Base-by-base conservation (phyloP, 257 asterid species). In the Misopates orontium region DNA sequence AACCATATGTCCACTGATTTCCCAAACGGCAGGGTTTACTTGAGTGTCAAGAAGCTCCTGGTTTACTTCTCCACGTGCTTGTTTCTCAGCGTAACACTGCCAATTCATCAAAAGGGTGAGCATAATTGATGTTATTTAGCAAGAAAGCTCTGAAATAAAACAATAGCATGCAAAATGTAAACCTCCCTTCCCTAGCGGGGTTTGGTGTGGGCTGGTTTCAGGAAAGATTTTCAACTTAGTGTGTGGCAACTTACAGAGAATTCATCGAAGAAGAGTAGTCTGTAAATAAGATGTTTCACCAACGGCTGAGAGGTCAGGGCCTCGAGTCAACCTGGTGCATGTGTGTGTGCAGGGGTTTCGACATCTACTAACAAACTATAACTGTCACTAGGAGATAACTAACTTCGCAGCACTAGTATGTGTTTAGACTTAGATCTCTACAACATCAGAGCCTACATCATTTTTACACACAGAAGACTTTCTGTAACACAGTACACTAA, bases 1-100 rank as follows among this genome's bases (percentile, higher is more conserved):
- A 64, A 88, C 88, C 73, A 86, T 88, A 56, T 88, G 95, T 13
- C 96, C 96, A 57, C 88, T 79, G 17, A 88, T 84, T 77, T 88
- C 92, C 95, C 95, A 89, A 47, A 83, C 89, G 28, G 88, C 96
- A 0, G 95, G 96, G 58, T 89, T 89, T 73, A 86, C 92, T 74
- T 82, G 86, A 71, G 92, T 84, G 55, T 83, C 83, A 42, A 84
- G 69, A 40, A 82, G 78, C 77, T 81, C 83, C 40, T 64, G 77
- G 73, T 61, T 76, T 56, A 83, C 95, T 77, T 81, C 79, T 62
- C 86, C 92, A 10, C 75, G 76, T 4, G 96, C 95, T 62, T 81
- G 95, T 61, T 78, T 89, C 83, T 79, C 86, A 31, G 87, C 90
- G 61, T 82, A 86, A 63, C 90, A 86, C 95, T 84, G 75, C 52